Percentiles rank a stretch among this genome's conserved stretches.
These are phyloP conservation scores for Morella rubra DNA, from an alignment of 306 rosid species.

Conservation along the genomic window DNA sequence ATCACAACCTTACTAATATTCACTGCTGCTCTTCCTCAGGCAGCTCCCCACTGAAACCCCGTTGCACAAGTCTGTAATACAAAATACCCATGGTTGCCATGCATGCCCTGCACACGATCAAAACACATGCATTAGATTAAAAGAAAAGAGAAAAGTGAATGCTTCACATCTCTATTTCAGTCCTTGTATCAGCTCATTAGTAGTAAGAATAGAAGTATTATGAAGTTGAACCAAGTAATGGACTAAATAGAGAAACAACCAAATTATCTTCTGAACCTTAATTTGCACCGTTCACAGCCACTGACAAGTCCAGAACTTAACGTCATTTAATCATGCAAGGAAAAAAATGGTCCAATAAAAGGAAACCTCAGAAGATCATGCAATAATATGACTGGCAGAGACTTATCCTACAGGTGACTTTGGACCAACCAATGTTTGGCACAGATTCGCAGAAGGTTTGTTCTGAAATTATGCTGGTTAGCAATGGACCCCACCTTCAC, in stretches of 20 bases:
- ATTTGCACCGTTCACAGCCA: background rate
- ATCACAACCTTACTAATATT: slow-evolving; percentile 25
- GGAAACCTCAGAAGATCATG: background rate
- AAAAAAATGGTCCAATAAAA: background rate
- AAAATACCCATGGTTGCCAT: slow-evolving; percentile 99
- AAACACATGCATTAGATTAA: slow-evolving; percentile 26
- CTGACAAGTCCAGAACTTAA: background rate
- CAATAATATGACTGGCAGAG: slow-evolving; percentile 4
- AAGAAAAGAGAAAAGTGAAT: slow-evolving; percentile 5
- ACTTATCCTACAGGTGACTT: slow-evolving; percentile 22
- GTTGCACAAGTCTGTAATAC: slow-evolving; percentile 94
- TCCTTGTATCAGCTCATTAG: background rate
- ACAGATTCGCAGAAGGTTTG: background rate
- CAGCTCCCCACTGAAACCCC: slow-evolving; percentile 64
- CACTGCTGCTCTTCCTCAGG: slow-evolving; percentile 54
- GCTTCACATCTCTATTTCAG: background rate
- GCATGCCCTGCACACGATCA: slow-evolving; percentile 80
- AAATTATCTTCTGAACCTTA: too few species aligned
- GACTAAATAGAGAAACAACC: background rate
- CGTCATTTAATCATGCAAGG: background rate
- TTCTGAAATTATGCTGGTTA: slow-evolving; percentile 17
- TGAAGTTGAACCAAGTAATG: background rate
- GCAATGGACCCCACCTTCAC: slow-evolving; percentile 10
- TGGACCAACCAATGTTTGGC: background rate
- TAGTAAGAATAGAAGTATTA: background rate